Evolutionary conservation across 169 alveolate genomes (phyloP).

Genomic region (Perkinsus chesapeaki): DNA sequence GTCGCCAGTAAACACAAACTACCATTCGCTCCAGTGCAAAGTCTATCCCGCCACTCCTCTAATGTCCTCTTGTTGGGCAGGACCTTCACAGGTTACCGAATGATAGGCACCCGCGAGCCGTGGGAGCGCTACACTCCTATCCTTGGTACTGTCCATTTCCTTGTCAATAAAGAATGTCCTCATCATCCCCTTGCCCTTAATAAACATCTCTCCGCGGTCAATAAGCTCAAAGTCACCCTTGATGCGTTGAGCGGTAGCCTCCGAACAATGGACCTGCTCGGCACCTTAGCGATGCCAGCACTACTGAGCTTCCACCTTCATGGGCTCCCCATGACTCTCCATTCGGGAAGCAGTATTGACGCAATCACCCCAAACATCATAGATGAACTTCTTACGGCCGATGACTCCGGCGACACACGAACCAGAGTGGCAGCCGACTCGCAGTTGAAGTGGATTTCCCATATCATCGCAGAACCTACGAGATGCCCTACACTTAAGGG

Average conservation of each 20-base stretch:
- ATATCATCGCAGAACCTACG: background rate
- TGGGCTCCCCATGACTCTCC: constrained; percentile 12
- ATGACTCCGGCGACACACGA: constrained; percentile 17
- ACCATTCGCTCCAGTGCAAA: background rate
- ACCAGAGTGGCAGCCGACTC: constrained; percentile 11
- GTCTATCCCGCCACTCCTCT: background rate
- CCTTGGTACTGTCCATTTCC: background rate
- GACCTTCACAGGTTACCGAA: background rate
- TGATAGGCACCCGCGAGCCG: background rate
- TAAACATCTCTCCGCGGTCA: background rate
- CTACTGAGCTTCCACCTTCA: background rate
- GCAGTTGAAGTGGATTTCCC: background rate
- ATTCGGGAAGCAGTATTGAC: constrained; percentile 9
- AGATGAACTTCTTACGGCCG: constrained; percentile 5
- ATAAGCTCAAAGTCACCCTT: constrained; percentile 8
- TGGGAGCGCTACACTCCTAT: background rate
- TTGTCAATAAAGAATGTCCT: background rate
- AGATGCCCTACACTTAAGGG: background rate
- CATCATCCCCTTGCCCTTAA: constrained; percentile 17
- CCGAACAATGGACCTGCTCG: background rate
- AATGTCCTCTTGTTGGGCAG: background rate
- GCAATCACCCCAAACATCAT: constrained; percentile 13
- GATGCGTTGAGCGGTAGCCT: background rate
- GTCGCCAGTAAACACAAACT: background rate
- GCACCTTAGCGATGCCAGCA: background rate